Base-by-base conservation (phyloP, 2,329 filamentous ascomycete genomes). In the Tolypocladium inflatum region DNA sequence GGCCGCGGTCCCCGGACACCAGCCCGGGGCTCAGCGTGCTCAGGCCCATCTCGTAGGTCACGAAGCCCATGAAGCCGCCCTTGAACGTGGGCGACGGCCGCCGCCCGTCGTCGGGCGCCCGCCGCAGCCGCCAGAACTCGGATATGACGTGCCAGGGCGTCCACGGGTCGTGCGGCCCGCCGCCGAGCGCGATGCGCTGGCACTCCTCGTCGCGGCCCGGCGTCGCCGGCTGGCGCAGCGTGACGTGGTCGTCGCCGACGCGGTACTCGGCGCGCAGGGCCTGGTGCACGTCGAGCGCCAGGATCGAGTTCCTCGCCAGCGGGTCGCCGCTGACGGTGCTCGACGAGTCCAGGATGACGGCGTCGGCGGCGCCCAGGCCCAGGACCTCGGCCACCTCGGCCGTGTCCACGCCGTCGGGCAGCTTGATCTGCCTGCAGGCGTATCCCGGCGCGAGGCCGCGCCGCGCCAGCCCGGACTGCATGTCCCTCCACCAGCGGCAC, bases 1-100 rank as follows among this genome's bases (percentile, higher is more conserved):
- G 73, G 2, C 67, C 67, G 13, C 71, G 63, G 4, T 65, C 55
- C 1, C 59, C 61, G 0, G 68, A 58, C 0, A 72, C 63, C 33
- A 67, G 60, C 0, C 66, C 67, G 6, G 68, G 65, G 43, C 68
- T 71, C 6, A 74, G 61, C 0, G 68, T 68, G 35, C 70, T 65
- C 1, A 95, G 75, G 0, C 90, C 90, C 68, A 91, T 84, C 70
- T 96, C 91, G 60, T 96, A 96, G 0, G 89, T 91, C 55, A 91
- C 81, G 66, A 88, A 95, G 0, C 91, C 91, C 73, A 96, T 84
- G 59, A 96, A 86, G 0, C 91, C 91, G 55, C 90, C 91, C 72
- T 89, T 84, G 68, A 96, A 96, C 0, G 89, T 82, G 0, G 66
- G 63, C 5, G 65, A 63, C 5, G 65, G 58, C 11, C 58, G 58